Percentiles rank a stretch among this genome's conserved stretches.
Conservation (phyloP, 495 filamentous ascomycete genomes). For the Chaetomium fimeti region DNA sequence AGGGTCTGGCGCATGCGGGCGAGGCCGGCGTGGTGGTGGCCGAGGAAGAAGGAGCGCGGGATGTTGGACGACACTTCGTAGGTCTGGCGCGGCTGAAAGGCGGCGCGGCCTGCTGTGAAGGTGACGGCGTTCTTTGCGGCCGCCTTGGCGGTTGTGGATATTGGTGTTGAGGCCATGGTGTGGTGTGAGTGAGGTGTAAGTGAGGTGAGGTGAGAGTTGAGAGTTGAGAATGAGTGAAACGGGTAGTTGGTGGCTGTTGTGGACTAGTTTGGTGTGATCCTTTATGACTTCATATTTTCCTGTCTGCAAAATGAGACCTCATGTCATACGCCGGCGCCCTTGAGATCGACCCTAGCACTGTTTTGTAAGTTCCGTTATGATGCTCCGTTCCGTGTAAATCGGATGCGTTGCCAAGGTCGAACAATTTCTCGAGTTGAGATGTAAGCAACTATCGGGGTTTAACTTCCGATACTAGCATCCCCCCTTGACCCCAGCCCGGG, state of each 20-base stretch:
- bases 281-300: background rate
- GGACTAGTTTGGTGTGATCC: too few relatives aligned
- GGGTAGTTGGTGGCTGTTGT: too few relatives aligned
- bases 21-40: conserved; percentile 85
- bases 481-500: background rate
- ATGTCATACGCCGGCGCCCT: background rate
- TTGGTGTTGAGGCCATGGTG: conserved; percentile 21
- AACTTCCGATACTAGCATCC: background rate
- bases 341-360: background rate
- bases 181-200: conserved; percentile 2
- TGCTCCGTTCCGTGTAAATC: background rate
- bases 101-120: conserved; percentile 29
- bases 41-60: conserved; percentile 92
- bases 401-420: background rate
- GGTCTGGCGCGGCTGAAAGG: conserved; percentile 68
- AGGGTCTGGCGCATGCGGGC: conserved; percentile 81
- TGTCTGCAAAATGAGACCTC: background rate
- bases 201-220: background rate
- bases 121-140: conserved; percentile 25
- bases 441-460: background rate
- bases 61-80: conserved; percentile 66
- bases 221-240: too few relatives aligned
- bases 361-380: background rate
- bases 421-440: background rate
- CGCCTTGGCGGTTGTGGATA: conserved; percentile 10